phyloP scores from a whole-genome alignment of 495 filamentous ascomycete species.

The Aspergillus diversus region DNA sequence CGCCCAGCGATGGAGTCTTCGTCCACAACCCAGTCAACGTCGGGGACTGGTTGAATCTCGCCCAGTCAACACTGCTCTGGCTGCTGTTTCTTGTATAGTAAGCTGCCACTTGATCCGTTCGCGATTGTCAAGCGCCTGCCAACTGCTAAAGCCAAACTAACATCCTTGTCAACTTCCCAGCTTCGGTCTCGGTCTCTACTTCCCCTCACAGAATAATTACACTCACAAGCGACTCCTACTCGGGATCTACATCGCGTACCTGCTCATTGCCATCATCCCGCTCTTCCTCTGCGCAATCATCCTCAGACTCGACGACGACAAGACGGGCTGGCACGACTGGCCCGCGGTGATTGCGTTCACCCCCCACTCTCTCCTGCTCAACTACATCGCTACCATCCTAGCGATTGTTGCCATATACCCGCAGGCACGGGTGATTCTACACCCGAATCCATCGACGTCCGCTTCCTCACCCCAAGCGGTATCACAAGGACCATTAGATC shows the following conservation, averaged over 20 bases:
- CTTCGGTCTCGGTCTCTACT: slow-evolving; percentile 13
- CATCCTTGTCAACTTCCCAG: slow-evolving; percentile 1
- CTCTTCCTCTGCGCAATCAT: slow-evolving; percentile 12
- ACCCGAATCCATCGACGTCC: not conserved
- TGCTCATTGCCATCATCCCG: slow-evolving; percentile 12
- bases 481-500: not conserved
- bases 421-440: slow-evolving; percentile 8
- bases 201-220: not conserved
- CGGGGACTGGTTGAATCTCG: slow-evolving; percentile 9
- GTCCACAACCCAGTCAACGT: slow-evolving; percentile 7
- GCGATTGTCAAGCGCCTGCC: too few species aligned
- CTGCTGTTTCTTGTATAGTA: slow-evolving; percentile 14
- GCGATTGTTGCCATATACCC: slow-evolving; percentile 8
- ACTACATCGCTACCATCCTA: slow-evolving; percentile 6
- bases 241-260: slow-evolving; percentile 6
- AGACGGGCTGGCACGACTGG: slow-evolving; percentile 1
- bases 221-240: not conserved
- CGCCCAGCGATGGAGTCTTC: slow-evolving; percentile 5
- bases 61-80: not conserved
- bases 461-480: not conserved
- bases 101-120: too few species aligned
- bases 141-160: not conserved
- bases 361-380: slow-evolving; percentile 11
- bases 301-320: not conserved
- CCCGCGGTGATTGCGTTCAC: slow-evolving; percentile 1